Base-by-base conservation (phyloP, 192 early-diverging fungal species). In the Backusella tuberculispora region DNA sequence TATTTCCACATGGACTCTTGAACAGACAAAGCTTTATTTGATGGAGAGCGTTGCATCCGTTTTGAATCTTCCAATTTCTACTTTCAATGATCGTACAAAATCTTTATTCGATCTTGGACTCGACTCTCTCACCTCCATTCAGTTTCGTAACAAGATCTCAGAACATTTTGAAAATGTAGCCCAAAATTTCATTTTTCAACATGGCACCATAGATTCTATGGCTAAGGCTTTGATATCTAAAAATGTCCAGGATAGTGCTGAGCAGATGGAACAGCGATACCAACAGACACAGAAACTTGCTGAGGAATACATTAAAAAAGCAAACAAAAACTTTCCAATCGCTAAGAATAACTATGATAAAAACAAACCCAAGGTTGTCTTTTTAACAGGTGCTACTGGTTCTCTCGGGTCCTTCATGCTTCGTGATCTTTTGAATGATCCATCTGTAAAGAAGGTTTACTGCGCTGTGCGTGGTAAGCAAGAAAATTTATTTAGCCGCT, bases 351-450 rank as follows among this genome's bases (percentile, higher is more conserved):
- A 26, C 12, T 70, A 48, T 19, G 21, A 24, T 60, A 21, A 63
- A 37, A 21, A 42, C 29, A 73, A 74, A 8, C 42, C 19, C 19
- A 60, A 71, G 44, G 78, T 80, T 10, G 71, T 80, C 15, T 42
- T 83, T 41, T 17, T 80, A 2, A 80, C 82, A 0, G 82, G 82
- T n/a, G 76, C 76, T 6, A 83, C 78, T 24, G 82, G 82, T 1
- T 77, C 78, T 19, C 50, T 83, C 14, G 82, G 82, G 0, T 69
- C 76, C 13, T 68, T 77, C 29, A n/a, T 78, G 0, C 26, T 83
- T 21, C 14, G 45, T 5, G 74, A 70, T 15, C 45, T 83, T 0
- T 70, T 83, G 12, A 26, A 69, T 26, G 50, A 69, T 3, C 67
- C 69, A 4, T 37, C 45, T 9, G 70, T 77, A 7, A 74, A 64